These are phyloP conservation scores for Starmerella roubikii DNA, from an alignment of 805 yeast genomes.

Conservation along the genomic window DNA sequence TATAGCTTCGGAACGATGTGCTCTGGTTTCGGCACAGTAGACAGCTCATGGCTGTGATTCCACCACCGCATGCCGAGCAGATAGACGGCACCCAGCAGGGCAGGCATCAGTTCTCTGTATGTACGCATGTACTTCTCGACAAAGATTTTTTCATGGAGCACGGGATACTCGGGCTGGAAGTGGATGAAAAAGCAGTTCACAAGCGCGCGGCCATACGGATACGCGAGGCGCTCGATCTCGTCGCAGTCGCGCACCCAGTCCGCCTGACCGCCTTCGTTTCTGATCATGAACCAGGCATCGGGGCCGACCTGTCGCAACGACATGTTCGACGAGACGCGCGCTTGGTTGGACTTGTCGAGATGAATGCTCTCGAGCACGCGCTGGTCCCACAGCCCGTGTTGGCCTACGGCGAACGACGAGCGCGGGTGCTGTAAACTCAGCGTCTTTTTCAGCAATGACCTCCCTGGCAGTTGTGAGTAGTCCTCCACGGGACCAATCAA, in stretches of 20 bases:
- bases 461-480: slow-evolving; percentile 48
- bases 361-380: slow-evolving; percentile 51
- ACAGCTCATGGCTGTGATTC: slow-evolving; percentile 71
- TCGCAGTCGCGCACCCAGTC: slow-evolving; percentile 69
- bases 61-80: slow-evolving; percentile 86
- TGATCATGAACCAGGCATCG: slow-evolving; percentile 56
- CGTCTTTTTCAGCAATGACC: slow-evolving; percentile 53
- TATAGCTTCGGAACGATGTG: slow-evolving; percentile 42
- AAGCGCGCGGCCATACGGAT: slow-evolving; percentile 77
- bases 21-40: slow-evolving; percentile 69
- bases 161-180: slow-evolving; percentile 85
- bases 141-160: slow-evolving; percentile 80
- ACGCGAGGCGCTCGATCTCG: slow-evolving; percentile 66
- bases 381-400: slow-evolving; percentile 72
- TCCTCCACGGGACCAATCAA: slow-evolving; percentile 42
- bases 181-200: slow-evolving; percentile 64
- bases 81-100: slow-evolving; percentile 80
- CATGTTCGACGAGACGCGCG: slow-evolving; percentile 51
- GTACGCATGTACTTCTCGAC: slow-evolving; percentile 83
- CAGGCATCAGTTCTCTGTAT: slow-evolving; percentile 83
- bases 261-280: slow-evolving; percentile 59
- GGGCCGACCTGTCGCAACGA: slow-evolving; percentile 69
- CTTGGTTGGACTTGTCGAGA: slow-evolving; percentile 64
- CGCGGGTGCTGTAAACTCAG: slow-evolving; percentile 75
- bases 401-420: slow-evolving; percentile 78